Evolutionary conservation across 140 eudicot species (phyloP).

Genomic region (Ambrosia hybrid): DNA sequence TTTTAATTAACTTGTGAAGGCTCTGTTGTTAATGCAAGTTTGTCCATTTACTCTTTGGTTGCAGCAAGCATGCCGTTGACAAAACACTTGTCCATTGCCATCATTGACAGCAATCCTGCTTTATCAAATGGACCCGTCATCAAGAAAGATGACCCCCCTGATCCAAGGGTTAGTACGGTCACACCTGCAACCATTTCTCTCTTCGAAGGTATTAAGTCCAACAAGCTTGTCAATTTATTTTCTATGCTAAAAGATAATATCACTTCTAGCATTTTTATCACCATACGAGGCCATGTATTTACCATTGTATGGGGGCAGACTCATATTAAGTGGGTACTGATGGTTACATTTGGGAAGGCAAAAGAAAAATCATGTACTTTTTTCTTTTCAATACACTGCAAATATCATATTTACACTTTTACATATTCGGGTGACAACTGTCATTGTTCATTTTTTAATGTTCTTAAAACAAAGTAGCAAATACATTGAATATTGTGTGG

Average conservation of each 20-base stretch:
- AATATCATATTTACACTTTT: neutral
- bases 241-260: slow-evolving; percentile 15
- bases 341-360: slow-evolving; percentile 3
- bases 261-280: slow-evolving; percentile 19
- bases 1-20: neutral
- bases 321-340: slow-evolving; percentile 1
- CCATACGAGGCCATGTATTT: neutral
- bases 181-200: slow-evolving; percentile 86
- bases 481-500: neutral
- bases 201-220: slow-evolving; percentile 71
- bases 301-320: neutral
- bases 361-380: neutral
- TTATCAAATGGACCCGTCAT: slow-evolving; percentile 45
- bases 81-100: slow-evolving; percentile 72
- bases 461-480: neutral
- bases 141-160: slow-evolving; percentile 92
- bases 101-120: slow-evolving; percentile 94
- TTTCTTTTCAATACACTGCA: neutral
- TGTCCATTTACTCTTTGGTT: slow-evolving; percentile 22
- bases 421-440: neutral
- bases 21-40: neutral
- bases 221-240: slow-evolving; percentile 15
- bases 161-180: slow-evolving; percentile 97
- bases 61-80: slow-evolving; percentile 88
- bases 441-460: neutral